Evolutionary conservation across 495 filamentous ascomycete genomes (phyloP).

Genomic region (Rhypophila decipiens): DNA sequence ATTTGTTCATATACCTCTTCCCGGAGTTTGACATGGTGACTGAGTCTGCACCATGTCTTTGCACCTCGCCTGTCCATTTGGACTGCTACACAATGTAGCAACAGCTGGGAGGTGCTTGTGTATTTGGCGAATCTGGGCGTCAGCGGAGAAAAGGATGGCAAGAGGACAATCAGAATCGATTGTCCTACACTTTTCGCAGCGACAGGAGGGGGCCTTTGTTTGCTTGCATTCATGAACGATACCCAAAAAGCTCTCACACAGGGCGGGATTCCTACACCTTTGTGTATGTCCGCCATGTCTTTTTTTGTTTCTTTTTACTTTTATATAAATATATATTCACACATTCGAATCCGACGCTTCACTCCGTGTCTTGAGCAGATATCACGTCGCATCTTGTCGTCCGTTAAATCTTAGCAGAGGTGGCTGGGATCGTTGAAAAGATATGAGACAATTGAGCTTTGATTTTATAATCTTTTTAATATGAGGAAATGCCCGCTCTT

Average conservation of each 20-base stretch:
- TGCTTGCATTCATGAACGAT: slow-evolving; percentile 27
- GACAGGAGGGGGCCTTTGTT: slow-evolving; percentile 15
- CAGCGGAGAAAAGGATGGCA: not conserved
- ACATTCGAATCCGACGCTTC: too few species aligned
- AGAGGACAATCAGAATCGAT: not conserved
- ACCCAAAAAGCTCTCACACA: slow-evolving; percentile 21
- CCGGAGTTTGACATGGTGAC: not conserved
- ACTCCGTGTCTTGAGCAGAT: too few species aligned
- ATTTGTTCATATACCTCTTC: not conserved
- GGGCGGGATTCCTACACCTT: not conserved
- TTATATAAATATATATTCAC: not conserved
- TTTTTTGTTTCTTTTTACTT: not conserved
- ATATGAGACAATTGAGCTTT: too few species aligned
- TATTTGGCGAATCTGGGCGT: not conserved
- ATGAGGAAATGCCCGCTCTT: too few species aligned
- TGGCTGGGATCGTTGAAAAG: too few species aligned
- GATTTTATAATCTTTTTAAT: too few species aligned
- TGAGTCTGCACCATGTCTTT: too few species aligned
- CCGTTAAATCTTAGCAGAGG: too few species aligned
- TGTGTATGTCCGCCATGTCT: too few species aligned
- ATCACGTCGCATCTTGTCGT: too few species aligned
- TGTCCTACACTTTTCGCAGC: not conserved
- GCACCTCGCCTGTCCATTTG: too few species aligned
- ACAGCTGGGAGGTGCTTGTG: not conserved
- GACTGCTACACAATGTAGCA: not conserved